phyloP scores from a whole-genome alignment of 305 asterid species.

The Fraxinus paxiana region DNA sequence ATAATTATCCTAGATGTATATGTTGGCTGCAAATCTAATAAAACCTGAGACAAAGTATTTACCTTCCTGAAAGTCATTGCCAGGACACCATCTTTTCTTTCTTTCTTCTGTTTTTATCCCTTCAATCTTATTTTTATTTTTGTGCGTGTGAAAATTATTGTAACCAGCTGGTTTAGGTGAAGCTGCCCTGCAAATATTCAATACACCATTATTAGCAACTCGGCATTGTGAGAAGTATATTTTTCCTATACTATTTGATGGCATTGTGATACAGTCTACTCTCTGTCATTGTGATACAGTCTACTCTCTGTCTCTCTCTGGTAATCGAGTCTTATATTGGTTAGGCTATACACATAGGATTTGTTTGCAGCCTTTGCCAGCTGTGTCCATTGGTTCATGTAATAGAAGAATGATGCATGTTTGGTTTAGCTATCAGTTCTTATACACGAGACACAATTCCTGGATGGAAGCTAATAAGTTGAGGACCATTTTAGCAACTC shows the following conservation, averaged over 20 bases:
- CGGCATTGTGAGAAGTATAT: neutral
- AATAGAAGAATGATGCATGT: neutral
- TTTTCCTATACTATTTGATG: neutral
- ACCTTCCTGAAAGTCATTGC: neutral
- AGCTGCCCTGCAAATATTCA: neutral
- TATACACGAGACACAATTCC: neutral
- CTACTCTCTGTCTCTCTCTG: neutral
- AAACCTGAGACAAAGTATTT: neutral
- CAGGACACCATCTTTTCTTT: neutral
- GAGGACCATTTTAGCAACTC: neutral
- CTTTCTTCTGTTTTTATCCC: neutral
- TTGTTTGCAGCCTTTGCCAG: neutral
- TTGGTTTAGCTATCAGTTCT: neutral
- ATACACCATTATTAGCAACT: neutral
- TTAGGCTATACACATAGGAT: neutral
- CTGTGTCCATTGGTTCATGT: neutral
- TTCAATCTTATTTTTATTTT: neutral
- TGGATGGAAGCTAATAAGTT: neutral
- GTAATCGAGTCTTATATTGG: neutral
- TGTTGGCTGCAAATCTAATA: neutral
- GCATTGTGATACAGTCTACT: neutral
- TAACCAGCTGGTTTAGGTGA: neutral
- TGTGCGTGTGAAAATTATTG: neutral
- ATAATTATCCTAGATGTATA: neutral
- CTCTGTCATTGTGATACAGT: neutral